Evolutionary conservation across 352 stramenopile species (phyloP).

Genomic region (Pythium coloratum): DNA sequence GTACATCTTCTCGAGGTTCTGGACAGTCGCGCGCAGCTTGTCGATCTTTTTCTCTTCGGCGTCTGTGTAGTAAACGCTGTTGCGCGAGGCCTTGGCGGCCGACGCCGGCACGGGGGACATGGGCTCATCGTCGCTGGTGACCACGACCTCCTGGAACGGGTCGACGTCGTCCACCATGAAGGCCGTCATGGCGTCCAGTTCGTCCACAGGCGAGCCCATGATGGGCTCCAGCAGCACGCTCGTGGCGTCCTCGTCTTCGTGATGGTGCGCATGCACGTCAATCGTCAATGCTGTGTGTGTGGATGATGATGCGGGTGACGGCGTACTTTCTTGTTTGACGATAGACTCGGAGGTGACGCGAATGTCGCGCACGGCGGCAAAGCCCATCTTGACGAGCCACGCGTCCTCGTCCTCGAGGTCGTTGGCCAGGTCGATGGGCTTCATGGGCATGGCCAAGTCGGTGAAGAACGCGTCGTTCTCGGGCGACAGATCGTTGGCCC

Average conservation of each 20-base stretch:
- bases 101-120: conserved; percentile 11
- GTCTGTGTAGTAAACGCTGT: conserved; percentile 9
- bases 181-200: conserved; percentile 61
- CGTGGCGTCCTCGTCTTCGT: conserved; percentile 40
- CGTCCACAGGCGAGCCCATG: conserved; percentile 50
- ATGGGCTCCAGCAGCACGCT: conserved; percentile 62
- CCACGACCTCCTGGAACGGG: conserved; percentile 45
- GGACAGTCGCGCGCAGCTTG: conserved; percentile 51
- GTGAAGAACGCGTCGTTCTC: conserved; percentile 17
- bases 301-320: not conserved
- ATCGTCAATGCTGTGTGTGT: conserved; percentile 4
- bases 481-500: conserved; percentile 12
- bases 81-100: conserved; percentile 4
- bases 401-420: conserved; percentile 23
- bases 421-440: conserved; percentile 14
- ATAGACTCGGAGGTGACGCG: conserved; percentile 15
- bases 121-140: conserved; percentile 28
- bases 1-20: conserved; percentile 59
- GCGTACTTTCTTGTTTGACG: no score
- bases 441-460: conserved; percentile 20
- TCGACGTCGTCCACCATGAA: conserved; percentile 65
- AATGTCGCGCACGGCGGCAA: conserved; percentile 20
- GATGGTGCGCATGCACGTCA: conserved; percentile 4
- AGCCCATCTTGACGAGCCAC: conserved; percentile 26
- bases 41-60: conserved; percentile 38